These are phyloP conservation scores for Magnusiomyces starmeri DNA, from an alignment of 1,139 yeast genomes.

Conservation along the genomic window DNA sequence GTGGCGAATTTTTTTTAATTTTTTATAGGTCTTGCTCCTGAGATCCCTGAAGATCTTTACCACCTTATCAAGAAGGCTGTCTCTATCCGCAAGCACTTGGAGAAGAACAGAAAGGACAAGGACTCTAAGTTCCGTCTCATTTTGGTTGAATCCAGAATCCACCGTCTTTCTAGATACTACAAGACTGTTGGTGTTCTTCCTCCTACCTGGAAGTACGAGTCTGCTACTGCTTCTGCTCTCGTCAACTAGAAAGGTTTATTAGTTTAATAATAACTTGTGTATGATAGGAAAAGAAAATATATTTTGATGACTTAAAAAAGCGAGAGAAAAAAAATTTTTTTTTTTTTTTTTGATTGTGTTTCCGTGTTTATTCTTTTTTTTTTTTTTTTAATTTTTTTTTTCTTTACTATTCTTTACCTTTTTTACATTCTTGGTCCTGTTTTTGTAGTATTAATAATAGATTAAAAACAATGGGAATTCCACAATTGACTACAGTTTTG, in stretches of 20 bases:
- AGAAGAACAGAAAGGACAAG: conserved; percentile 99
- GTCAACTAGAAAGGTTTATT: conserved; percentile 56
- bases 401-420: background rate
- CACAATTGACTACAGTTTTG: background rate
- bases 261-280: background rate
- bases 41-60: conserved; percentile 99
- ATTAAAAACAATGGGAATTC: background rate
- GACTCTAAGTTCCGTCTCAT: conserved; percentile 99
- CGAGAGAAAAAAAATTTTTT: background rate
- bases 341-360: too few species aligned
- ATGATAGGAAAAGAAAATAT: background rate
- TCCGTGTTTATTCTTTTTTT: background rate
- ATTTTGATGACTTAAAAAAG: background rate
- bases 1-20: conserved; percentile 26
- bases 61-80: conserved; percentile 99
- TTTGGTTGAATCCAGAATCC: conserved; percentile 99
- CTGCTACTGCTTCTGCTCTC: conserved; percentile 99
- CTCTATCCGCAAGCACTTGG: conserved; percentile 99
- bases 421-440: too few species aligned
- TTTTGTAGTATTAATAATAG: too few species aligned
- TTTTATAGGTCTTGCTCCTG: conserved; percentile 74
- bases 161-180: conserved; percentile 99
- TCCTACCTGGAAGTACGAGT: conserved; percentile 99
- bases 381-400: background rate
- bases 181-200: conserved; percentile 98